A percentile compares a stretch with the other conserved stretches of the same genome.
These are phyloP conservation scores for Ceratocystiopsis brevicomis DNA, from an alignment of 2,329 filamentous ascomycete genomes.

Conservation along the genomic window DNA sequence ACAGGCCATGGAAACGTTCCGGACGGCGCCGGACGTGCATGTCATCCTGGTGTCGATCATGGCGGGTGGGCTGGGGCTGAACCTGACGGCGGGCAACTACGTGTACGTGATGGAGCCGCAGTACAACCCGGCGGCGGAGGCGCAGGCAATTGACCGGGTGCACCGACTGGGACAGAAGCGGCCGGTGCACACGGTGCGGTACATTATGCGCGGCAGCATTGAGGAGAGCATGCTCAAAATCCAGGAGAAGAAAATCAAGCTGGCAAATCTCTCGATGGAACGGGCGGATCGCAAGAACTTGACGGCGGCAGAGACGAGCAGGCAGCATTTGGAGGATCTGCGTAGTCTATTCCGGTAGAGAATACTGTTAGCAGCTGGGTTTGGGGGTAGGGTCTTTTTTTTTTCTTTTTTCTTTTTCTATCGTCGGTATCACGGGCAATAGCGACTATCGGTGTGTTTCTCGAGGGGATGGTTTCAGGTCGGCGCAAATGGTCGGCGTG, in stretches of 20 bases:
- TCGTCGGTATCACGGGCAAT: too few species aligned
- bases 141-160: constrained; percentile 84
- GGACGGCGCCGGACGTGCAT: constrained; percentile 48
- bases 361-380: too few species aligned
- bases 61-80: constrained; percentile 79
- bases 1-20: constrained; percentile 58
- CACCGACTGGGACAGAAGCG: constrained; percentile 79
- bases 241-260: constrained; percentile 79
- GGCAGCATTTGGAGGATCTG: constrained; percentile 27
- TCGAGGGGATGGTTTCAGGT: too few species aligned
- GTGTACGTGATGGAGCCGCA: constrained; percentile 98
- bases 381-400: too few species aligned
- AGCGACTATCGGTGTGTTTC: too few species aligned
- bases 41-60: constrained; percentile 85
- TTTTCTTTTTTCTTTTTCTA: too few species aligned
- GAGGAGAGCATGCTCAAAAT: constrained; percentile 85
- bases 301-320: constrained; percentile 26
- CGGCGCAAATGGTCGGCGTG: too few species aligned
- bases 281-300: constrained; percentile 12
- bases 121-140: constrained; percentile 88
- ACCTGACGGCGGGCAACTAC: constrained; percentile 66
- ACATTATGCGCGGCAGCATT: constrained; percentile 78
- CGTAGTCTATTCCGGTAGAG: constrained; percentile 30
- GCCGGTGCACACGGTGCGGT: constrained; percentile 71
- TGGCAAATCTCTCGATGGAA: constrained; percentile 49